Evolutionary conservation across 2,329 filamentous ascomycete species (phyloP).

Genomic region (Berkeleyomyces rouxiae): DNA sequence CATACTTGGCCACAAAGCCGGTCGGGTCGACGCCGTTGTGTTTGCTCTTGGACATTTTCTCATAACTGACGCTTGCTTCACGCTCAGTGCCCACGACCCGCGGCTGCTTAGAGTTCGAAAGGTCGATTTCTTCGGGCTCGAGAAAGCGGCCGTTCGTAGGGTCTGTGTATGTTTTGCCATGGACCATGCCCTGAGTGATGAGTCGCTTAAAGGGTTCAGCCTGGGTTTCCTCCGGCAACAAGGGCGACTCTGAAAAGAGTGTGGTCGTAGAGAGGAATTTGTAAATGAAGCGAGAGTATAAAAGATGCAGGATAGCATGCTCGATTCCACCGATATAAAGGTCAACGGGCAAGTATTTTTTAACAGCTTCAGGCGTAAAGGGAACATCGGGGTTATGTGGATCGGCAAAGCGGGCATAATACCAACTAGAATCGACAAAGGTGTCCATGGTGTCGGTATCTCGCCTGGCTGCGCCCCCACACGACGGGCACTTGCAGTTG

Average conservation of each 20-base stretch:
- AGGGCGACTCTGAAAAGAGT: conserved; percentile 27
- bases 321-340: conserved; percentile 82
- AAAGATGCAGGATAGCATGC: conserved; percentile 75
- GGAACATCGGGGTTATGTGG: conserved; percentile 44
- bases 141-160: conserved; percentile 61
- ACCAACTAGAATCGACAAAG: conserved; percentile 92
- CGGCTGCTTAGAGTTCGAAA: conserved; percentile 38
- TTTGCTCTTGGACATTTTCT: conserved; percentile 95
- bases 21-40: conserved; percentile 79
- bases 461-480: conserved; percentile 50
- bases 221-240: conserved; percentile 19
- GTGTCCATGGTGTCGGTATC: conserved; percentile 96
- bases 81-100: conserved; percentile 45
- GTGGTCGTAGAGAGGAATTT: conserved; percentile 56
- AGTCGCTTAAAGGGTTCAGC: conserved; percentile 66
- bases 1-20: conserved; percentile 53
- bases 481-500: conserved; percentile 59
- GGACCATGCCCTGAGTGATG: conserved; percentile 84
- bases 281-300: conserved; percentile 81
- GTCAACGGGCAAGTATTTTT: conserved; percentile 54
- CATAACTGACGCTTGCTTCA: conserved; percentile 47
- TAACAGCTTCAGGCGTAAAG: conserved; percentile 42
- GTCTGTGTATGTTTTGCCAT: conserved; percentile 68
- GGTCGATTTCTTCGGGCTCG: conserved; percentile 56
- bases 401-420: conserved; percentile 68